Base-by-base conservation (phyloP, 1,139 yeast species). In the Pneumocystis jirovecii region DNA sequence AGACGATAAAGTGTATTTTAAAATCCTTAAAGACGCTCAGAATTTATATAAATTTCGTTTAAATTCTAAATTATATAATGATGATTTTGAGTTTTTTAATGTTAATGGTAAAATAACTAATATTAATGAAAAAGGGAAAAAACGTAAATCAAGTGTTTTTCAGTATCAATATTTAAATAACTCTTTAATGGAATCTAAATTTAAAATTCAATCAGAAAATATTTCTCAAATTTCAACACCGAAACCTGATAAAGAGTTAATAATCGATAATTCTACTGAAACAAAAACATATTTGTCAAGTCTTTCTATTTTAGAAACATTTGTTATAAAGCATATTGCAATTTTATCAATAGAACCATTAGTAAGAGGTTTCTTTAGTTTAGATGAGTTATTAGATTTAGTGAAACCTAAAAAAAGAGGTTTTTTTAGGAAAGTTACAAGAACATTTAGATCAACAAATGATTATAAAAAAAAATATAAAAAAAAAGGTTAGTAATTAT, bases 401-500 rank as follows among this genome's bases (percentile, higher is more conserved):
- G 80, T 86, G 65, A 88, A 85, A 68, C 62, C 84, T 81, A 67
- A 67, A 35, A 68, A 66, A 45, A 63, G 63, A 29, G 66, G 70
- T 0, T 86, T 88, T 72, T 95, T 97, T 98, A 90, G 83, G 68
- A 88, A 87, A 70, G 77, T 85, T 71, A 79, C 79, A 60, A 77
- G 77, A 67, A 80, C 80, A 1, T 75, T 79, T 68, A 74, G 72
- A 21, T 64, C 60, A 57, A 70, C 69, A 34, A 69, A 69, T 40
- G 12, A 37, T 37, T 7, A 37, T 37, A 37, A 37, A 12, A 79
- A 76, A 40, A 72, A 73, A 40, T 74, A 74, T 4, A 72, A 74
- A 65, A 70, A 75, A 68, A 71, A 67, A 57, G 68, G 65, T 45
- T 67, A 63, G 57, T 64, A 62, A 64, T 35, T 21, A 2, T 64